These are phyloP conservation scores for Kandelia obovata DNA, from an alignment of 345 rosid species.

Conservation along the genomic window DNA sequence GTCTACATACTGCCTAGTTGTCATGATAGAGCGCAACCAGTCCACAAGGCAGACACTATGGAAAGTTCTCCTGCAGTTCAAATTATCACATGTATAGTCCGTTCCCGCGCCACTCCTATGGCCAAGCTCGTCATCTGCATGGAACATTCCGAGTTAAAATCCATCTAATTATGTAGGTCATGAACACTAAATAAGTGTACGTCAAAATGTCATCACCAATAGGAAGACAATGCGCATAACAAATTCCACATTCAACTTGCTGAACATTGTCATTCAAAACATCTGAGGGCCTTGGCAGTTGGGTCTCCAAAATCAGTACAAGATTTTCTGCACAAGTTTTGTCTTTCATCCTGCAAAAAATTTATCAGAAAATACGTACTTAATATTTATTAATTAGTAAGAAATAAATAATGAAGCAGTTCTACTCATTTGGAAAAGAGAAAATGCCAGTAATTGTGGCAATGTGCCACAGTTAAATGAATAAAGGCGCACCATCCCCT, in stretches of 20 bases:
- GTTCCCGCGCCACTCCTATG: conserved; percentile 50
- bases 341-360: conserved; percentile 46
- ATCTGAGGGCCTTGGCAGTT: conserved; percentile 44
- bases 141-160: conserved; percentile 9
- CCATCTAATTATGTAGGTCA: neutral
- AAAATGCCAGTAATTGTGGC: too few species aligned
- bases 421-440: too few species aligned
- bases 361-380: neutral
- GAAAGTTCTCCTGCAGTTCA: conserved; percentile 62
- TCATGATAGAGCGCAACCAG: conserved; percentile 80
- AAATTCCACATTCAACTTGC: conserved; percentile 76
- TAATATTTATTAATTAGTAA: neutral
- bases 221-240: conserved; percentile 74
- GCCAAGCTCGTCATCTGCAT: conserved; percentile 66
- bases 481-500: too few species aligned
- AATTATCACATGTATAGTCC: conserved; percentile 70
- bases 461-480: too few species aligned
- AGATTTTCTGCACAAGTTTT: conserved; percentile 57
- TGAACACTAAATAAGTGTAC: neutral
- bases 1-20: conserved; percentile 69
- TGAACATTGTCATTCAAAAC: conserved; percentile 31
- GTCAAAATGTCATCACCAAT: conserved; percentile 35
- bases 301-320: conserved; percentile 40
- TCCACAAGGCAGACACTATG: conserved; percentile 67
- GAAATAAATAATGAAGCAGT: neutral